Base-by-base conservation (phyloP, 805 yeast species). In the Nematodospora valgi region DNA sequence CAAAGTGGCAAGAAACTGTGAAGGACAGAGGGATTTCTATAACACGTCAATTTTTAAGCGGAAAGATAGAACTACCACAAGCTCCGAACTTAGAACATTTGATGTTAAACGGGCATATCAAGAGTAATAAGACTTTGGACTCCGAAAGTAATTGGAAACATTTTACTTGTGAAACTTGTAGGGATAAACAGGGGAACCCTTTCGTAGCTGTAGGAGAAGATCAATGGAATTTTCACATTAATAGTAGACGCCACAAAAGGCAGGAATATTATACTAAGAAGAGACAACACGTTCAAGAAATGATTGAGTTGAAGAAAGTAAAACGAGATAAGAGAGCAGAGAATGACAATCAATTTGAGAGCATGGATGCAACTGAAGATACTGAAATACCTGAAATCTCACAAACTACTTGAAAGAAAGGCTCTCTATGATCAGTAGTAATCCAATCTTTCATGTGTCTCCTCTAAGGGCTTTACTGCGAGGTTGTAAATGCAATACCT, bases 131-230 rank as follows among this genome's bases (percentile, higher is more conserved):
- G 49, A 20, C 56, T 39, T 11, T 61, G 52, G 48, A 56, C 37
- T 40, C 61, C 25, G 42, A 49, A 51, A 29, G 45, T 58, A 41
- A 71, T 43, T 85, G 94, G 93, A 68, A 74, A 34, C 94, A 86
- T 43, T 74, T 63, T 47, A 58, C 58, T 13, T 91, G 98, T 54
- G 73, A 74, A 1, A 56, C 69, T 1, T 91, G 98, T 53, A 58
- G 56, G 5, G 81, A 78, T 44, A 62, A 66, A 23, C 65, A 69
- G 4, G 78, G 78, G 1, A 68, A 76, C 3, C 68, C 74, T 1
- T 54, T 82, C 10, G 69, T 87, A 0, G 72, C 83, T 1, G 78
- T 93, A 6, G 97, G 97, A 0, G 78, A 74, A 32, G 74, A 76
- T 1, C 82, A 72, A 33, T 86, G 86, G 81, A 56, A 74, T 5